These are phyloP conservation scores for Phylloporus arenicola DNA, from an alignment of 768 basidiomycete species.

Conservation along the genomic window DNA sequence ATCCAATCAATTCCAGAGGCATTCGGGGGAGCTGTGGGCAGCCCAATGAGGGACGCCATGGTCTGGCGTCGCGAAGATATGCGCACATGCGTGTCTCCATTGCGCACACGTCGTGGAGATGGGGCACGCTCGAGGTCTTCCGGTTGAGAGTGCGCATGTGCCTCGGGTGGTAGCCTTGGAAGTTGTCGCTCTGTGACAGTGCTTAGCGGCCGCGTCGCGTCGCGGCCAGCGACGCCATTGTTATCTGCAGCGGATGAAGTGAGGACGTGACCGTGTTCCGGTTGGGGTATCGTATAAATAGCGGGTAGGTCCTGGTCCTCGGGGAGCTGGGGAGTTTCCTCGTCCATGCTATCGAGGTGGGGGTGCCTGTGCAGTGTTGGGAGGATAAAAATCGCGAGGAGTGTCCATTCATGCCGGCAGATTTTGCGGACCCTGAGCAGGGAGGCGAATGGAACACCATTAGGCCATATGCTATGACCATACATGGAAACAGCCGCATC, in stretches of 20 bases:
- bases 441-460: background rate
- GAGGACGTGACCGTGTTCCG: conserved; percentile 7
- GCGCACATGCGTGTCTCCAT: conserved; percentile 16
- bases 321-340: background rate
- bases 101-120: conserved; percentile 5
- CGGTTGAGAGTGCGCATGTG: background rate
- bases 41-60: background rate
- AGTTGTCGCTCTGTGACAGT: conserved; percentile 9
- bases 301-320: background rate
- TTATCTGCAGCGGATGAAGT: background rate
- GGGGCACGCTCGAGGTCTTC: conserved; percentile 3
- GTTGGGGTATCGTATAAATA: background rate
- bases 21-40: background rate
- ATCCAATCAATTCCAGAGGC: conserved; percentile 21
- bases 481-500: background rate
- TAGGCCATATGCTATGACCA: background rate
- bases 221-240: too few relatives aligned
- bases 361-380: background rate
- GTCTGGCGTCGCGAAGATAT: conserved; percentile 7
- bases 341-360: conserved; percentile 15
- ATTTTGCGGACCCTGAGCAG: background rate
- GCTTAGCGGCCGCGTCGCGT: background rate
- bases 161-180: conserved; percentile 7
- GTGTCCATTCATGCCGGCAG: background rate
- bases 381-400: background rate